These are phyloP conservation scores for Diplodia scrobiculata DNA, from an alignment of 2,329 filamentous ascomycete species.

Conservation along the genomic window DNA sequence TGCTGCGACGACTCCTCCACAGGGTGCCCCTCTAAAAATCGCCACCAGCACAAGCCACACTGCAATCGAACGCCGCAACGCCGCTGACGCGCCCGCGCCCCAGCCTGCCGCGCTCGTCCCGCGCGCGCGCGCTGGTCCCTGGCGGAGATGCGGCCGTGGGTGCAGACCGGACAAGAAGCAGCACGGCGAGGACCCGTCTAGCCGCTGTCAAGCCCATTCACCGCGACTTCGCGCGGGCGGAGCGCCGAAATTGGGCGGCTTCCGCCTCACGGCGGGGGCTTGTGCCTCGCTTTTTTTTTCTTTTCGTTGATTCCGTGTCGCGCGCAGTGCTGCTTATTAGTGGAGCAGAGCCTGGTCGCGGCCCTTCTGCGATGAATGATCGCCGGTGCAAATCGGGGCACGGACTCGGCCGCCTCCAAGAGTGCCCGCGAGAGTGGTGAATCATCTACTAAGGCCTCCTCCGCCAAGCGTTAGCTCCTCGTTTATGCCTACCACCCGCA, in stretches of 20 bases:
- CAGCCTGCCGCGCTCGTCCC: neutral
- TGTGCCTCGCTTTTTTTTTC: neutral
- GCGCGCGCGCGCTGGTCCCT: neutral
- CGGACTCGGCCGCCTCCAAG: neutral
- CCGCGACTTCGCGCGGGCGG: slow-evolving; percentile 9
- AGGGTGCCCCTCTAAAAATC: neutral
- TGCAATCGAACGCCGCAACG: neutral
- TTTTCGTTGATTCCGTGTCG: neutral
- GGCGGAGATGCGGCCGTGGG: neutral
- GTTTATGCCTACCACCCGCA: slow-evolving; percentile 18
- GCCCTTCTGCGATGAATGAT: slow-evolving; percentile 15
- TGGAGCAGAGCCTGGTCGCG: slow-evolving; percentile 10
- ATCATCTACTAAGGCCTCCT: slow-evolving; percentile 1
- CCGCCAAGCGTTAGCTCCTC: slow-evolving; percentile 6
- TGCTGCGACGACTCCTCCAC: neutral
- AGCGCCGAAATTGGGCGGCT: neutral
- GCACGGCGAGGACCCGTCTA: slow-evolving; percentile 6
- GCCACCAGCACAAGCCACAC: slow-evolving; percentile 24
- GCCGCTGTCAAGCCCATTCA: neutral
- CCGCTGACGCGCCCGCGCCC: slow-evolving; percentile 12
- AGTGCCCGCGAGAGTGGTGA: slow-evolving; percentile 12
- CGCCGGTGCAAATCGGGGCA: slow-evolving; percentile 14
- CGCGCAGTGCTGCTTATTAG: neutral
- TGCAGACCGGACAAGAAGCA: neutral
- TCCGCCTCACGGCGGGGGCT: neutral